Evolutionary conservation across 1,284 basidiomycete genomes (phyloP).

Genomic region (Cryptococcus sp.): DNA sequence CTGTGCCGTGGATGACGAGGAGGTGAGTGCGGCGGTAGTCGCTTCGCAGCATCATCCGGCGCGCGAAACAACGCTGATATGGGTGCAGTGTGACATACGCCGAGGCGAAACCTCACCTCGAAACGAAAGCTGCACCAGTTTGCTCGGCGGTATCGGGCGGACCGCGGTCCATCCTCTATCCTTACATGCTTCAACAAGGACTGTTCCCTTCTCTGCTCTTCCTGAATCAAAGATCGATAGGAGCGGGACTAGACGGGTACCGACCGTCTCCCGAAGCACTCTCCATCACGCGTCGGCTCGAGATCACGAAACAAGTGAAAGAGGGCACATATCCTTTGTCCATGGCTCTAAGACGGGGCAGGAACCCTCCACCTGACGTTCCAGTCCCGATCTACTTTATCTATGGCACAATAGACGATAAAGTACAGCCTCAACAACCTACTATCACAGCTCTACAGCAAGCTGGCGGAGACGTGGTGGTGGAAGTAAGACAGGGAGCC

Average conservation of each 20-base stretch:
- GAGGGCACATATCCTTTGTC: slow-evolving; percentile 5
- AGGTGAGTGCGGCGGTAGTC: slow-evolving; percentile 19
- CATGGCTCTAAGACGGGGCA: too few relatives aligned
- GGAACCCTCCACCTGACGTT: too few relatives aligned
- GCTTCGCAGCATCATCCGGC: too few relatives aligned
- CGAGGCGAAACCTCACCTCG: slow-evolving; percentile 43
- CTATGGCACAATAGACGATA: slow-evolving; percentile 40
- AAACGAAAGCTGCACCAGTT: slow-evolving; percentile 42
- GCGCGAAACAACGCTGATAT: background rate
- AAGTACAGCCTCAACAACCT: slow-evolving; percentile 45
- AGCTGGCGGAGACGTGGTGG: slow-evolving; percentile 25
- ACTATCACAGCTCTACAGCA: slow-evolving; percentile 29
- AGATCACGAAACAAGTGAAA: slow-evolving; percentile 10
- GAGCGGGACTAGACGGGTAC: slow-evolving; percentile 40
- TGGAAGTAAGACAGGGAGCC: slow-evolving; percentile 35
- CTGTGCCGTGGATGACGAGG: slow-evolving; percentile 43
- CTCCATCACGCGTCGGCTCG: slow-evolving; percentile 38
- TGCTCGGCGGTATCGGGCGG: slow-evolving; percentile 40
- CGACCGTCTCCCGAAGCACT: slow-evolving; percentile 36
- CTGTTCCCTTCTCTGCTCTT: slow-evolving; percentile 48
- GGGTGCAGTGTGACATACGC: slow-evolving; percentile 33
- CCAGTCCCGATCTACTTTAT: slow-evolving; percentile 37
- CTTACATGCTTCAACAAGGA: slow-evolving; percentile 51
- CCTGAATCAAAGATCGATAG: slow-evolving; percentile 40
- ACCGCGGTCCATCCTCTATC: slow-evolving; percentile 46